A percentile compares a stretch with the other conserved stretches of the same genome.
These are phyloP conservation scores for Trichosanthes cucumerina DNA, from an alignment of 306 rosid species.

Conservation along the genomic window DNA sequence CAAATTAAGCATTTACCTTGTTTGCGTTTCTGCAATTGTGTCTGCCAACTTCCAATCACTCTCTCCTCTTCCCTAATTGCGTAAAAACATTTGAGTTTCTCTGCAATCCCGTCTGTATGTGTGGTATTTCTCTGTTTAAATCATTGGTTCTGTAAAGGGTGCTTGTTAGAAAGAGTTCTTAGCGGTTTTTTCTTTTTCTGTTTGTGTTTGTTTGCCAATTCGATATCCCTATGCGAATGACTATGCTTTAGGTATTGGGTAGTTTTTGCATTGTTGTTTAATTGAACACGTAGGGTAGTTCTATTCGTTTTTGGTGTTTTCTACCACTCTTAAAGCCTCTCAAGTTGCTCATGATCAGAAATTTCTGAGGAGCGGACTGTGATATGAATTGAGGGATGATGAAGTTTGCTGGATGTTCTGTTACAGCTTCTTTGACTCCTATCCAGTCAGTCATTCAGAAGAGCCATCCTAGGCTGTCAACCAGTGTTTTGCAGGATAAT, in stretches of 20 bases:
- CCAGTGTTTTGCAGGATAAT: slow-evolving; percentile 17
- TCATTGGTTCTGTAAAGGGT: background rate
- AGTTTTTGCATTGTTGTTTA: background rate
- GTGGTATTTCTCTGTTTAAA: background rate
- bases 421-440: slow-evolving; percentile 39
- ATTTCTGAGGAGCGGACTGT: slow-evolving; percentile 23
- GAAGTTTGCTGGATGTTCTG: slow-evolving; percentile 57
- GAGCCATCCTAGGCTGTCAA: slow-evolving; percentile 32
- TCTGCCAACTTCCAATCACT: background rate
- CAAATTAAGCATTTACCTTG: background rate
- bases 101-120: background rate
- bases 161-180: background rate
- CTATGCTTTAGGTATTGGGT: background rate
- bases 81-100: background rate
- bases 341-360: slow-evolving; percentile 18
- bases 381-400: slow-evolving; percentile 37
- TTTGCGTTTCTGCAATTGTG: background rate
- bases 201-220: background rate
- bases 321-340: slow-evolving; percentile 1
- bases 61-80: background rate
- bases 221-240: background rate
- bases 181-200: background rate
- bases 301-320: background rate
- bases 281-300: background rate
- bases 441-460: slow-evolving; percentile 23